Evolutionary conservation across 768 basidiomycete genomes (phyloP).

Genomic region (Termitomyces sp.): DNA sequence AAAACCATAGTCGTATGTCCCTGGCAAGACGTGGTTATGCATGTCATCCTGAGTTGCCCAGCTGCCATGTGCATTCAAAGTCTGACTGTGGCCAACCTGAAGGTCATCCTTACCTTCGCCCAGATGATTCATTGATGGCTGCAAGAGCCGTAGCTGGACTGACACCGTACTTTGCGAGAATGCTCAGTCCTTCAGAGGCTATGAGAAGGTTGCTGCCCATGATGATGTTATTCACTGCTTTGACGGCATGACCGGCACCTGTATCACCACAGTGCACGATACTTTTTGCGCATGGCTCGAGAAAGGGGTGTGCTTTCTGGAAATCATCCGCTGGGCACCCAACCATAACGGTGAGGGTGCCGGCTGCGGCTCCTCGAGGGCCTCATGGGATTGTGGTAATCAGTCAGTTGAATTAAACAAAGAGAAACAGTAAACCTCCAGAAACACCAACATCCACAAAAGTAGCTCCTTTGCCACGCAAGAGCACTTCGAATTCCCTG

Average conservation of each 20-base stretch:
- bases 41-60: slow-evolving; percentile 12
- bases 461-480: background rate
- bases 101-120: slow-evolving; percentile 9
- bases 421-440: slow-evolving; percentile 1
- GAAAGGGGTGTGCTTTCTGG: background rate
- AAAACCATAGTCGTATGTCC: slow-evolving; percentile 14
- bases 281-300: background rate
- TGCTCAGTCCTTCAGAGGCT: slow-evolving; percentile 12
- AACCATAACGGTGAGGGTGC: slow-evolving; percentile 13
- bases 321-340: slow-evolving; percentile 9
- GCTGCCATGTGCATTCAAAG: background rate
- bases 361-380: slow-evolving; percentile 11
- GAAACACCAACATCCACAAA: slow-evolving; percentile 12
- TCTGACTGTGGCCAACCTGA: background rate
- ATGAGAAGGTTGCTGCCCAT: slow-evolving; percentile 9
- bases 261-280: slow-evolving; percentile 12
- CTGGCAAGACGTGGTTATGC: slow-evolving; percentile 9
- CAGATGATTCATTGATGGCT: slow-evolving; percentile 13
- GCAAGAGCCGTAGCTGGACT: background rate
- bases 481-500: background rate
- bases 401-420: background rate
- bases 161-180: slow-evolving; percentile 13
- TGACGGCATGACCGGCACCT: slow-evolving; percentile 13
- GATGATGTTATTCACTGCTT: slow-evolving; percentile 14
- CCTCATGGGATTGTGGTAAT: background rate